Base-by-base conservation (phyloP, 139 green algal genomes). In the Mesotaenium endlicherianum region DNA sequence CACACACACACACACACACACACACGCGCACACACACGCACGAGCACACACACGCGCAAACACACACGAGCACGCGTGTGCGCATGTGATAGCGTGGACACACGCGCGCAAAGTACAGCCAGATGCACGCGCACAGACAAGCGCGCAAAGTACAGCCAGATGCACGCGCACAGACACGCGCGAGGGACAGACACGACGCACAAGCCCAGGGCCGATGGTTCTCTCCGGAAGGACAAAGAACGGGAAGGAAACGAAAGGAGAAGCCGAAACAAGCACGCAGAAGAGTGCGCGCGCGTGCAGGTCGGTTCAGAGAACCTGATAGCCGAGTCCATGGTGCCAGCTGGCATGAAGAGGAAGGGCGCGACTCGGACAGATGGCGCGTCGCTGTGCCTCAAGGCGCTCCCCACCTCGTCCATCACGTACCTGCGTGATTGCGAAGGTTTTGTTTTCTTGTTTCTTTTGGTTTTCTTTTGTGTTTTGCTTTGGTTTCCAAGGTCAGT, bases 341-440 rank as follows among this genome's bases (percentile, higher is more conserved):
- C 38, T 11, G 79, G 79, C 40, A 85, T 26, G 79, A 69, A 85
- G 26, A 85, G 59, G 69, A 85, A 85, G 30, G 79, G 79, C 45
- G 47, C 67, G 71, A 11, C 78, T 6, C 14, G 11, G 34, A 81
- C 72, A 44, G 72, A 82, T 26, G 79, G 79, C 4, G 14, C 8
- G 67, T 85, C 79, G 67, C 79, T 85, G 69, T 85, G 79, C 2
- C 79, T 42, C 11, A 85, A 45, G 40, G 79, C 68, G 16, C 30
- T 59, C 14, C 79, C 79, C 8, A 85, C 74, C 69, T 85, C 79
- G 69, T 85, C 79, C 60, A 85, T 85, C 17, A 85, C 47, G 38
- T 85, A 85, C 79, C 79, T 81, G 55, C 16, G 26, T 16, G 34
- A 11, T 20, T 20, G 67, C 14, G n/a, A n/a, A n/a, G n/a, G n/a